A percentile compares a stretch with the other conserved stretches of the same genome.
These are phyloP conservation scores for Candida silvatica DNA, from an alignment of 805 yeast genomes.

Conservation along the genomic window DNA sequence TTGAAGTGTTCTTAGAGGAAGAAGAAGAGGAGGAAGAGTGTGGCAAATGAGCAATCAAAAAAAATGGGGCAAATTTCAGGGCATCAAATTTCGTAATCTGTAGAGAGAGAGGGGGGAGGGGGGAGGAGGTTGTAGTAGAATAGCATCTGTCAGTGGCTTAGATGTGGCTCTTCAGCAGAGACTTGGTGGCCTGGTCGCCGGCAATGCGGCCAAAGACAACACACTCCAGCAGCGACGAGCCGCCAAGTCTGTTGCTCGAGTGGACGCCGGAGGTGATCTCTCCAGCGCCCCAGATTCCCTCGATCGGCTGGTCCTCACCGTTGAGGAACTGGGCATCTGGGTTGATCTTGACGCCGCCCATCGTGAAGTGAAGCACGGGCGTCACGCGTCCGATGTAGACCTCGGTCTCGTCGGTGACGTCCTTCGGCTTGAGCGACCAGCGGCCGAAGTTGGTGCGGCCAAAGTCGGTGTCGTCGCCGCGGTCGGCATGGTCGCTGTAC, in stretches of 20 bases:
- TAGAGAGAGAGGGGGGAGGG: not conserved
- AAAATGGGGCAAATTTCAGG: not conserved
- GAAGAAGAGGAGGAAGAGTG: not conserved
- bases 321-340: constrained; percentile 31
- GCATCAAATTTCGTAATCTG: not conserved
- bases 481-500: constrained; percentile 6
- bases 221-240: constrained; percentile 53
- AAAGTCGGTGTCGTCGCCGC: constrained; percentile 5
- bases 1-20: not conserved
- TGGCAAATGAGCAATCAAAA: not conserved
- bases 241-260: constrained; percentile 58
- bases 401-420: constrained; percentile 13
- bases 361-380: constrained; percentile 54
- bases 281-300: constrained; percentile 55
- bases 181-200: constrained; percentile 29
- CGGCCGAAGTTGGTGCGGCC: constrained; percentile 11
- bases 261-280: constrained; percentile 68
- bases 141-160: no score
- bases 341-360: constrained; percentile 59
- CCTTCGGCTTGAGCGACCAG: constrained; percentile 9
- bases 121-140: not conserved
- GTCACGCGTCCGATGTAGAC: constrained; percentile 45
- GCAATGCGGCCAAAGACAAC: constrained; percentile 55
- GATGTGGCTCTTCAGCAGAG: constrained; percentile 3
- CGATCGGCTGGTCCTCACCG: constrained; percentile 22